Percentiles rank a stretch among this genome's conserved stretches.
Evolutionary conservation across 441 rosid genomes (phyloP).

Genomic region (Aquilaria agallochum): DNA sequence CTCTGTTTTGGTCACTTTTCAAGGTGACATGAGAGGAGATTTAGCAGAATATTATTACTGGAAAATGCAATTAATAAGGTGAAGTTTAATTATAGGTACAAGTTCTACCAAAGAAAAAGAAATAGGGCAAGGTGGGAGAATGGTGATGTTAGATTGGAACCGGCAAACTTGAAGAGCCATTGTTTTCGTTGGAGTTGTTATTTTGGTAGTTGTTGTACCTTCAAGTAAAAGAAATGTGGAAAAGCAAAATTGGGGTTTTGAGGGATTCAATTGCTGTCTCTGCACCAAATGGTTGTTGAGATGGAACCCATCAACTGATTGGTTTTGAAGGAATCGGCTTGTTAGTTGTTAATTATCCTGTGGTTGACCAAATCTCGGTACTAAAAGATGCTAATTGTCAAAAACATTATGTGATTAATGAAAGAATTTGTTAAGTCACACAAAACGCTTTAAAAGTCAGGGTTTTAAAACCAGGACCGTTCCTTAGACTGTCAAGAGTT

Average conservation of each 20-base stretch:
- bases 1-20: background rate
- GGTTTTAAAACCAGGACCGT: no score
- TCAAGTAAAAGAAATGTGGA: conserved; percentile 42
- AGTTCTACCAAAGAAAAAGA: no score
- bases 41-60: conserved; percentile 4
- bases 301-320: conserved; percentile 41
- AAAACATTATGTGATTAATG: no score
- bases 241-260: background rate
- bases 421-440: no score
- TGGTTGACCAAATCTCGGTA: conserved; percentile 4
- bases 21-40: background rate
- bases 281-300: conserved; percentile 58
- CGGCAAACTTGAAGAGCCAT: conserved; percentile 19
- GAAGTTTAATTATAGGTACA: background rate
- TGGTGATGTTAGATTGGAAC: conserved; percentile 25
- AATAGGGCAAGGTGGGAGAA: conserved; percentile 16
- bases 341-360: background rate
- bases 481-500: no score
- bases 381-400: no score
- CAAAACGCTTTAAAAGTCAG: no score
- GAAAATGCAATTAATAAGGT: background rate
- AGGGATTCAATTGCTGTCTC: conserved; percentile 17
- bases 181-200: background rate
- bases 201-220: conserved; percentile 23
- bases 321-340: conserved; percentile 7